Evolutionary conservation across 352 stramenopile species (phyloP), one percentile per base, ranked within the genome.

Genomic region (Phytophthora capsici): DNA sequence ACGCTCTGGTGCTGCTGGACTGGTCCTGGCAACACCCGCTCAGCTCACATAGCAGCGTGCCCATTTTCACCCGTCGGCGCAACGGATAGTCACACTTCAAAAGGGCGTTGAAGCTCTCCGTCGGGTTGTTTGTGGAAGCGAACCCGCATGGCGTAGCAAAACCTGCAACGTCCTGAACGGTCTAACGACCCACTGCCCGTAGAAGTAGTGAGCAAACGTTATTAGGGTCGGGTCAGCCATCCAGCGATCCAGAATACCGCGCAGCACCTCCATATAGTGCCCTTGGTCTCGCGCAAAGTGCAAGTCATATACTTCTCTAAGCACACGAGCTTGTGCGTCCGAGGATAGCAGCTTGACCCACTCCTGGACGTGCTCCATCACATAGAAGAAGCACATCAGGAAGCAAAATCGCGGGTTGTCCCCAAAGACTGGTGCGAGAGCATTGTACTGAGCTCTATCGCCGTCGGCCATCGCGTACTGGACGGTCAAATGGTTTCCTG

Each of bases 311-410:
- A 26, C 23, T 26, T 26, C 23, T 6, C 23, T 26, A 2, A 26
- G 23, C 23, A 26, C 23, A 6, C 23, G 23, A 26, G 23, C 23
- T 26, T 26, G 23, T 26, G 23, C 23, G 5, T 26, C 23, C 23
- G 23, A 26, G 23, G 23, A 26, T 6, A 26, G 23, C 5, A 26
- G 23, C 5, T 5, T 26, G 3, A 26, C 23, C 3, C 5, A 5
- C 25, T 26, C 23, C 8, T 53, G 44, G 16, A 53, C 7, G 16
- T 53, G 14, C 6, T 53, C 12, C 26, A 53, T 28, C 2, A 53
- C 46, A n/a, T 41, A 16, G 3, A 38, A 52, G 19, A 60, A 52
- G 37, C 46, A 72, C 61, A 70, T 72, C 9, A 78, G 26, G 12
- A 50, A 64, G 0, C 3, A 12, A 9, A 45, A 68, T 3, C 1